Percentiles rank a stretch among this genome's conserved stretches.
These are phyloP conservation scores for Amauroascus niger DNA, from an alignment of 2,329 filamentous ascomycete species.

Conservation along the genomic window DNA sequence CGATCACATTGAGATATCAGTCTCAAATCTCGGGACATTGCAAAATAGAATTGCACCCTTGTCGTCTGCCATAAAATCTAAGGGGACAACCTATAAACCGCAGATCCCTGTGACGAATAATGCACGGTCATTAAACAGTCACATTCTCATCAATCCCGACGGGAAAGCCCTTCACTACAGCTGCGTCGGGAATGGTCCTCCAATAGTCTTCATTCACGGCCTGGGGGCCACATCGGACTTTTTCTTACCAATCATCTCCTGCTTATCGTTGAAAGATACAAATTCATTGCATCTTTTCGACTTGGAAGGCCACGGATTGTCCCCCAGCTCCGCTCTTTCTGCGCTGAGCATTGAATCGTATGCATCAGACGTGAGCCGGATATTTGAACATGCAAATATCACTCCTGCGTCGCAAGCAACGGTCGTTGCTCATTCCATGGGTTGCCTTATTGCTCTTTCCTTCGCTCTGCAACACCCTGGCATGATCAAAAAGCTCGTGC, in stretches of 20 bases:
- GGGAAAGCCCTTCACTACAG: too few relatives aligned
- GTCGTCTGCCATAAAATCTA: constrained; percentile 19
- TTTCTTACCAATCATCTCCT: constrained; percentile 39
- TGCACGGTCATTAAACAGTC: constrained; percentile 19
- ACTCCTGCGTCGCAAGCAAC: constrained; percentile 27
- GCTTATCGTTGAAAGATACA: constrained; percentile 24
- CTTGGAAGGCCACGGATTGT: constrained; percentile 48
- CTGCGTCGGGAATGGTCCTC: too few relatives aligned
- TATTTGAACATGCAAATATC: constrained; percentile 32
- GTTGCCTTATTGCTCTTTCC: constrained; percentile 40
- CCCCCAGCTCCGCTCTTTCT: constrained; percentile 42
- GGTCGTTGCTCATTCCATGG: constrained; percentile 45
- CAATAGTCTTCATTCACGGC: constrained; percentile 48
- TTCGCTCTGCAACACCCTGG: constrained; percentile 36
- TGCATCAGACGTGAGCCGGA: constrained; percentile 30
- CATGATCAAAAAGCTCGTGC: too few relatives aligned
- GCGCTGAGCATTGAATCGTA: constrained; percentile 38
- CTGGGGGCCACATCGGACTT: constrained; percentile 41
- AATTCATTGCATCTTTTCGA: constrained; percentile 41
- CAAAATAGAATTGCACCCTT: constrained; percentile 35
- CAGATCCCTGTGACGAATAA: constrained; percentile 26
- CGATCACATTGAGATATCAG: constrained; percentile 36
- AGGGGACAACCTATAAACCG: constrained; percentile 11
- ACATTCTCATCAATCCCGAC: too few relatives aligned
- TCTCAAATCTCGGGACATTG: constrained; percentile 36